Conservation (phyloP, 176 grass and related monocot species). For the Oryza officinalis region DNA sequence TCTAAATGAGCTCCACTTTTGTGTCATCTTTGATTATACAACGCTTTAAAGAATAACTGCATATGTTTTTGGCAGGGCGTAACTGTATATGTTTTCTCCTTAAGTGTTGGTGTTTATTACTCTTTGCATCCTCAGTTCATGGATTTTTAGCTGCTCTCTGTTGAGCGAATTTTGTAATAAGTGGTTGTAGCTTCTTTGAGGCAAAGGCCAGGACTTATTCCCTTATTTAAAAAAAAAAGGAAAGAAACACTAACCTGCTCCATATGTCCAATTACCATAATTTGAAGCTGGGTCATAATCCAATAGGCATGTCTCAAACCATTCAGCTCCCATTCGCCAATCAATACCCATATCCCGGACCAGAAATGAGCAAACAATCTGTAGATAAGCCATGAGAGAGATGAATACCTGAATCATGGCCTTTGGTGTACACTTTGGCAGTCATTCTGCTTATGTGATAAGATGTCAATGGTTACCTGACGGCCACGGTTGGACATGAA, state of each 20-base stretch:
- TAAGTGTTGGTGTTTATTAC: too few species aligned
- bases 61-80: neutral
- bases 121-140: too few species aligned
- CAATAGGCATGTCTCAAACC: conserved; percentile 85
- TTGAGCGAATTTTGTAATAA: too few species aligned
- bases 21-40: neutral
- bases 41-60: neutral
- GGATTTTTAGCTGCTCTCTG: too few species aligned
- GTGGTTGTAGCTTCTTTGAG: too few species aligned
- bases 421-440: neutral
- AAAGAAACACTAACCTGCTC: conserved; percentile 59
- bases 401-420: neutral
- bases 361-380: conserved; percentile 98
- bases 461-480: conserved; percentile 43
- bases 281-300: conserved; percentile 95
- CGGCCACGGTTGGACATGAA: conserved; percentile 93
- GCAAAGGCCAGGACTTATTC: too few species aligned
- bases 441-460: neutral
- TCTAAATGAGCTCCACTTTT: neutral
- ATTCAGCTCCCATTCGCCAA: conserved; percentile 94
- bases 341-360: conserved; percentile 94
- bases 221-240: neutral
- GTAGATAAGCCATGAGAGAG: neutral
- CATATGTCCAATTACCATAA: conserved; percentile 98
- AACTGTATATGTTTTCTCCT: too few species aligned